These are phyloP conservation scores for Funneliformis mosseae DNA, from an alignment of 192 early-diverging fungal genomes.

Conservation along the genomic window DNA sequence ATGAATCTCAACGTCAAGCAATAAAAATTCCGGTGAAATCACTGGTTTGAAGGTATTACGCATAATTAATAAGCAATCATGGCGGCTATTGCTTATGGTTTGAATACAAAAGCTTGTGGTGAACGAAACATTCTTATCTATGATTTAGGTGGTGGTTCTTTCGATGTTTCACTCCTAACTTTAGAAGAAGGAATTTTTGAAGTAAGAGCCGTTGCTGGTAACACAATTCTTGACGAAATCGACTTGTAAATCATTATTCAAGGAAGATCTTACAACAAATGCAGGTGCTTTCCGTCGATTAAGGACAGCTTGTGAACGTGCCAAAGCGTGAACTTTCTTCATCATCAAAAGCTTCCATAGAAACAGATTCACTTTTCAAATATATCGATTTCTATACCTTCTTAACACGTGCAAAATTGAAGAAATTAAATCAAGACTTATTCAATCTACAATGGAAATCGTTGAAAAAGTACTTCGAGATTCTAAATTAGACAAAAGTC, in stretches of 20 bases:
- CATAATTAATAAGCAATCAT: conserved; percentile 87
- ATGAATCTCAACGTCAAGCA: conserved; percentile 85
- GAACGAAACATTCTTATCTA: conserved; percentile 84
- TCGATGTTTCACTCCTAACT: conserved; percentile 89
- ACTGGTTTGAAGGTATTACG: conserved; percentile 75
- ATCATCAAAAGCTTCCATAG: not conserved
- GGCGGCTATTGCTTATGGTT: conserved; percentile 82
- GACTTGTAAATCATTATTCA: conserved; percentile 22
- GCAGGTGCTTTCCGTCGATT: not conserved
- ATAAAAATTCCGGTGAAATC: conserved; percentile 83
- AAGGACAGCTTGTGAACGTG: not conserved
- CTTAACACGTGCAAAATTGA: not conserved
- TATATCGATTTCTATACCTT: too few species aligned
- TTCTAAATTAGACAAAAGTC: not conserved
- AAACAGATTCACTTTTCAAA: conserved; percentile 23
- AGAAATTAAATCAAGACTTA: not conserved
- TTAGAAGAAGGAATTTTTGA: conserved; percentile 91
- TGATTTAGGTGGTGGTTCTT: conserved; percentile 93
- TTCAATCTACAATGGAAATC: not conserved
- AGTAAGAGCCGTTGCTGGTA: conserved; percentile 89
- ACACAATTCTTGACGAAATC: conserved; percentile 66
- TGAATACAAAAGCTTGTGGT: conserved; percentile 54
- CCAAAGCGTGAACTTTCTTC: not conserved
- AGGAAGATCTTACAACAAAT: not conserved
- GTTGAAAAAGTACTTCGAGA: not conserved